Evolutionary conservation across 225 moss, liverwort and hornwort genomes (phyloP).

Genomic region (Asterella californica): DNA sequence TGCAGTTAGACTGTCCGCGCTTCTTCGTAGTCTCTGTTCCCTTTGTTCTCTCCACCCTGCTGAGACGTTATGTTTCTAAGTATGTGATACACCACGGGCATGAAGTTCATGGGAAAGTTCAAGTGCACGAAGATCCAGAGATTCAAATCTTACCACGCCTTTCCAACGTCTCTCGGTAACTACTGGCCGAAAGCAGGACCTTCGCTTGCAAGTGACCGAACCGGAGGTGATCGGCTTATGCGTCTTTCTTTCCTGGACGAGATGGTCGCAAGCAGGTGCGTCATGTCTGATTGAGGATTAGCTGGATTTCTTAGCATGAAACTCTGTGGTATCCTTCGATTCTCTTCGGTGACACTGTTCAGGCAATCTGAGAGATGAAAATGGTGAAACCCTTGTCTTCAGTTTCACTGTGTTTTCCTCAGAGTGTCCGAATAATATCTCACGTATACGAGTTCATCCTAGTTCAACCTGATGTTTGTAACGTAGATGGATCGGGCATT

Average conservation of each 20-base stretch:
- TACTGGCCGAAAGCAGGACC: constrained; percentile 8
- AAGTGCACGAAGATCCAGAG: constrained; percentile 19
- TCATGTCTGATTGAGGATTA: background rate
- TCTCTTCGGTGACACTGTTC: background rate
- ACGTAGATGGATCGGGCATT: background rate
- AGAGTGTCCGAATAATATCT: too few species aligned
- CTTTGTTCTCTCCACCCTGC: background rate
- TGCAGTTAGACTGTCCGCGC: background rate
- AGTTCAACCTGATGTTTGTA: background rate
- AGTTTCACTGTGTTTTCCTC: too few species aligned
- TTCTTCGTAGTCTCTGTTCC: background rate
- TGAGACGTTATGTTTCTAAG: background rate
- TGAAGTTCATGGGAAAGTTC: constrained; percentile 15
- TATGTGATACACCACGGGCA: constrained; percentile 13
- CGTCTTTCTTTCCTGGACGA: background rate
- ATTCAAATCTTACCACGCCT: constrained; percentile 5
- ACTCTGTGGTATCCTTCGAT: background rate
- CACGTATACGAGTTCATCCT: too few species aligned
- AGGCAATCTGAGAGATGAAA: background rate
- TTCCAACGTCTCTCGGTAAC: constrained; percentile 8
- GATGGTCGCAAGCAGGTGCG: background rate
- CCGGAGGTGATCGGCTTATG: constrained; percentile 18
- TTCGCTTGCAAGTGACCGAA: background rate
- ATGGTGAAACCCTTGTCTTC: background rate
- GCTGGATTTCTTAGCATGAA: background rate